A percentile compares a stretch with the other conserved stretches of the same genome.
Evolutionary conservation across 139 green algal genomes (phyloP).

Genomic region (Mesotaenium endlicherianum): DNA sequence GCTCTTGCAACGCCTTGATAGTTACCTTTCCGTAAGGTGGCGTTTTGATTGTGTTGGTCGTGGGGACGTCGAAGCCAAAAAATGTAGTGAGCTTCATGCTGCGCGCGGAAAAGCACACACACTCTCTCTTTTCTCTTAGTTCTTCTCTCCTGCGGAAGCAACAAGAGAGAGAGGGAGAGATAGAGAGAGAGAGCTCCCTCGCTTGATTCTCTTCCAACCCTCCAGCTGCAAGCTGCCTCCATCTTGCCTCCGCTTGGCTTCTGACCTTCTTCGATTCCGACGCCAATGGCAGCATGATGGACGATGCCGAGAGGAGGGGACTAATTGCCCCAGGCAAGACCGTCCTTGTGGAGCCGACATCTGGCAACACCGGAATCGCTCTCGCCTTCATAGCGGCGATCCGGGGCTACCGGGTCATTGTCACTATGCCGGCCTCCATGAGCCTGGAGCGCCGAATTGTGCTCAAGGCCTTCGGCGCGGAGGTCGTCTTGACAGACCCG

Average conservation of each 20-base stretch:
- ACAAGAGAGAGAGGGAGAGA: too few relatives aligned
- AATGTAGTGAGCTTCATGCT: too few relatives aligned
- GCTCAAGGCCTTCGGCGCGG: conserved; percentile 73
- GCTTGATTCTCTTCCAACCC: neutral
- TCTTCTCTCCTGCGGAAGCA: too few relatives aligned
- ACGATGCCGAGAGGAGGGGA: conserved; percentile 46
- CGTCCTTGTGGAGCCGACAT: conserved; percentile 81
- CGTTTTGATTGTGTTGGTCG: too few relatives aligned
- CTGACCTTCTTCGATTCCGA: neutral
- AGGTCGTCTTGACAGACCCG: conserved; percentile 63
- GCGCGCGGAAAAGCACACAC: too few relatives aligned
- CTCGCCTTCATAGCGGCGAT: conserved; percentile 92
- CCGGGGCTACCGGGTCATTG: conserved; percentile 90
- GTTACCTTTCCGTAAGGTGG: too few relatives aligned
- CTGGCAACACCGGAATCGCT: conserved; percentile 92
- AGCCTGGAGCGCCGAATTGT: conserved; percentile 89
- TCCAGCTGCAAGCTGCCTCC: neutral
- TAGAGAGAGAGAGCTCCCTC: neutral
- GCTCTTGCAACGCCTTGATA: too few relatives aligned
- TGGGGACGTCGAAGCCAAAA: too few relatives aligned
- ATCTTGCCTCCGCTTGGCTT: neutral
- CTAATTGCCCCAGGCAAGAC: conserved; percentile 35
- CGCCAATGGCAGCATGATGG: conserved; percentile 43
- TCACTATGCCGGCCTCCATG: conserved; percentile 99
- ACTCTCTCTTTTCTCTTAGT: conserved; percentile 30